Conservation (phyloP, 1,284 basidiomycete species). For the Fomitopsis pinicola region DNA sequence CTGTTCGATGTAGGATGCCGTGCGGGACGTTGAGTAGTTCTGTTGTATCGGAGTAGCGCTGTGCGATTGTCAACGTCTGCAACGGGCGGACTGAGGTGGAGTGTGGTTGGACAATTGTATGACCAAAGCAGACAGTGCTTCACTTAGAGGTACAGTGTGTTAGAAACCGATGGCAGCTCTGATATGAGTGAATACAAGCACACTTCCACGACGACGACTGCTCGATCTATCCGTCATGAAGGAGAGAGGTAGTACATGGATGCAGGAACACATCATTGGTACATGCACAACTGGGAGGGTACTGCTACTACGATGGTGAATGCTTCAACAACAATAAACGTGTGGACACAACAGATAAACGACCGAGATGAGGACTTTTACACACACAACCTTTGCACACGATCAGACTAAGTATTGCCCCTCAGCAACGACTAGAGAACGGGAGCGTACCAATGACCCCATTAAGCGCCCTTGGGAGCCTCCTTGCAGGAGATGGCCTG, state of each 20-base stretch:
- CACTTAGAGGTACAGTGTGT: too few relatives aligned
- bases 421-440: background rate
- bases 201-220: constrained; percentile 3
- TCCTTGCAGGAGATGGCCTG: constrained; percentile 88
- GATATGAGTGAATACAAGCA: background rate
- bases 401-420: background rate
- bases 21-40: background rate
- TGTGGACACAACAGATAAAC: constrained; percentile 11
- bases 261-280: constrained; percentile 4
- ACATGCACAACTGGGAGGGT: constrained; percentile 9
- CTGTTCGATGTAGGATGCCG: constrained; percentile 38
- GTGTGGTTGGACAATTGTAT: too few relatives aligned
- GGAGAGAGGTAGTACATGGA: constrained; percentile 7
- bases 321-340: constrained; percentile 8
- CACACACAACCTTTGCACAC: background rate
- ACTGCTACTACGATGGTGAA: constrained; percentile 12
- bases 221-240: constrained; percentile 6
- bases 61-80: background rate
- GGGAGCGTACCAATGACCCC: constrained; percentile 1
- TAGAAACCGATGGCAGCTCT: too few relatives aligned
- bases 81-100: too few relatives aligned
- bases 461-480: constrained; percentile 57
- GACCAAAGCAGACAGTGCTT: too few relatives aligned
- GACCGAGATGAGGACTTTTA: constrained; percentile 7
- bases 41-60: background rate